Base-by-base conservation (phyloP, 139 green algal species). In the Medakamo hakoo region DNA sequence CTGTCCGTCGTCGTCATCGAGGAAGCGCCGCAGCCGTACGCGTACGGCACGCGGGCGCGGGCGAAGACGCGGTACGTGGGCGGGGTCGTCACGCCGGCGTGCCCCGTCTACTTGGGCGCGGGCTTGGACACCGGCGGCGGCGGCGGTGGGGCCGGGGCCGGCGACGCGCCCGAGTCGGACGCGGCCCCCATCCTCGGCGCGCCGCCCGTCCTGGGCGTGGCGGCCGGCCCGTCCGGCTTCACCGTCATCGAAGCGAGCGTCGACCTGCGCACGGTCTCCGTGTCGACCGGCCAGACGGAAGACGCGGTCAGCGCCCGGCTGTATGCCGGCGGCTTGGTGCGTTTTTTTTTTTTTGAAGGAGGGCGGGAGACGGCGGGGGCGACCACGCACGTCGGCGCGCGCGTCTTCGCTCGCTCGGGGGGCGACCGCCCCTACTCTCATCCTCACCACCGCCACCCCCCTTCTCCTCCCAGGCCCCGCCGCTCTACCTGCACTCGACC, bases 231-330 rank as follows among this genome's bases (percentile, higher is more conserved):
- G 2, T 66, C 67, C 23, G 82, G 83, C 20, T 90, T 80, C 69
- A 81, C 65, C 14, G 59, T 90, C 28, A 68, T 86, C 26, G 82
- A 80, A 25, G 69, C 84, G 24, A 60, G 66, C 27, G 30, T 63
- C 25, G 73, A 83, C 18, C 49, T 80, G 59, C 59, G 52, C 9
- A 71, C 49, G 0, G 72, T 78, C 9, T 48, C 28, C 0, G 65
- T 88, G 21, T 75, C 68, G 2, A 68, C 87, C 62, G 75, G 73
- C 4, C 67, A 94, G 20, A 94, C 76, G 0, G 77, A 87, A 61
- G 86, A 94, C 29, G 78, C 72, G 1, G 62, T 83, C 0, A 81
- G 69, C 23, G 69, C 76, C 1, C 66, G 71, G 31, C 58, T 85
- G 30, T 64, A 81, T 62, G n/a, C n/a, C n/a, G n/a, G n/a, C n/a